phyloP scores from a whole-genome alignment of 768 basidiomycete species.

The Naganishia antarctica region DNA sequence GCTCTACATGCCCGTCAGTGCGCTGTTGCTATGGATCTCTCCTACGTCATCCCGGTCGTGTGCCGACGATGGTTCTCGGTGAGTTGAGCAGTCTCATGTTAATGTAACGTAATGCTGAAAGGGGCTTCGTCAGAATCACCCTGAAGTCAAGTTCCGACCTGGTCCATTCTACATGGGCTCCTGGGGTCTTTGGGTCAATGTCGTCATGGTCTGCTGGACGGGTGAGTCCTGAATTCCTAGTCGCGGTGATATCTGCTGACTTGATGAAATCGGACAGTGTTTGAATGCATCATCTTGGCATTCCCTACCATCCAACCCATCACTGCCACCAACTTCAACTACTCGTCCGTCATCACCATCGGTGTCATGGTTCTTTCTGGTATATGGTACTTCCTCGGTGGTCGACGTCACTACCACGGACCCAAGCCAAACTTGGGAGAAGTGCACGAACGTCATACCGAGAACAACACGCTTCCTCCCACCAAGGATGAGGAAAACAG shows the following conservation, averaged over 20 bases:
- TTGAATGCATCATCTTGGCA: slow-evolving; percentile 42
- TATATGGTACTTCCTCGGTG: slow-evolving; percentile 33
- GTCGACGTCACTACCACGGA: slow-evolving; percentile 33
- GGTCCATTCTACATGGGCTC: slow-evolving; percentile 80
- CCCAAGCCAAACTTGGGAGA: slow-evolving; percentile 30
- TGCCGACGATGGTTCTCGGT: slow-evolving; percentile 59
- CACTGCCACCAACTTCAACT: slow-evolving; percentile 50
- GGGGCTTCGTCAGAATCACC: slow-evolving; percentile 55
- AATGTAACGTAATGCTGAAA: not conserved
- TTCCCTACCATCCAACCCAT: slow-evolving; percentile 68
- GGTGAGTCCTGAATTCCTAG: slow-evolving; percentile 4
- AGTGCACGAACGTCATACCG: slow-evolving; percentile 21
- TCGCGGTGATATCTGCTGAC: not conserved
- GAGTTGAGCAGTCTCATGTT: slow-evolving; percentile 4
- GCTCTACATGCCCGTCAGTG: slow-evolving; percentile 23
- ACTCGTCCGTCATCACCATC: slow-evolving; percentile 31
- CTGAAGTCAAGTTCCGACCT: slow-evolving; percentile 76
- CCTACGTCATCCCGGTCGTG: slow-evolving; percentile 78
- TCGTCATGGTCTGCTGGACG: slow-evolving; percentile 35
- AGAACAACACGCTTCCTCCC: slow-evolving; percentile 22
- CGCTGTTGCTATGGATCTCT: slow-evolving; percentile 55
- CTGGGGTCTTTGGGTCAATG: slow-evolving; percentile 36
- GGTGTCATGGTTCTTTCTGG: slow-evolving; percentile 31
- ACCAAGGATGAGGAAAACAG: slow-evolving; percentile 8
- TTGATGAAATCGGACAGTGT: slow-evolving; percentile 26